Base-by-base conservation (phyloP, 306 rosid genomes). In the Gastrolobium bilobum region DNA sequence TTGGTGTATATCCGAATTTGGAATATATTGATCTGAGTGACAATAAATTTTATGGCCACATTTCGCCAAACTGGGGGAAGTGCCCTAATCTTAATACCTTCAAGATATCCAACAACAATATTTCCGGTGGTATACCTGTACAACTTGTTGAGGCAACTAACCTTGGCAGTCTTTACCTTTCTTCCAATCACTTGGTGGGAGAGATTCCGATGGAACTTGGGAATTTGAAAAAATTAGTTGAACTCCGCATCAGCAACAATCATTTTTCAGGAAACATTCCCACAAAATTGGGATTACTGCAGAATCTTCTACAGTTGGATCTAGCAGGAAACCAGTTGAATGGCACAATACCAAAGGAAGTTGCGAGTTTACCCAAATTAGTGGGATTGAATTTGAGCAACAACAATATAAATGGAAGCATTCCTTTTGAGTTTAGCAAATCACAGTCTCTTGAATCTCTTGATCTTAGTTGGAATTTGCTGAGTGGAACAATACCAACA, bases 401-500 rank as follows among this genome's bases (percentile, higher is more conserved):
- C 35, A 84, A 76, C 35, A 76, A 57, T 6, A 6, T 84, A 7
- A 48, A 76, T 11, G 85, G 71, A 57, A 80, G 47, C 75, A 70
- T 84, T 71, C 82, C 87, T 1, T 4, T 31, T 34, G n/a, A 65
- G 51, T 56, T 84, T 54, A 33, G 82, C 6, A 48, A 71, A 20
- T 20, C 26, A 20, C 26, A 20, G 39, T 10, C 51, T 71, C 77
- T 90, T 10, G n/a, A 10, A 47, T 53, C 38, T 34, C 84, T 89
- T 64, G 92, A 89, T 82, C 85, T 87, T 5, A 84, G 87, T 74
- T 64, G 61, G 4, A 89, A 86, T 44, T 6, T 39, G 3, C 79
- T 87, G 67, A 59, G 0, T 37, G 72, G 80, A 5, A 37, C 33
- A 29, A 75, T 89, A 48, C 88, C 90, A 47, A 54, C 79, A 53